phyloP scores from a whole-genome alignment of 2,329 filamentous ascomycete species.

The Fusarium sterilihyphosum region DNA sequence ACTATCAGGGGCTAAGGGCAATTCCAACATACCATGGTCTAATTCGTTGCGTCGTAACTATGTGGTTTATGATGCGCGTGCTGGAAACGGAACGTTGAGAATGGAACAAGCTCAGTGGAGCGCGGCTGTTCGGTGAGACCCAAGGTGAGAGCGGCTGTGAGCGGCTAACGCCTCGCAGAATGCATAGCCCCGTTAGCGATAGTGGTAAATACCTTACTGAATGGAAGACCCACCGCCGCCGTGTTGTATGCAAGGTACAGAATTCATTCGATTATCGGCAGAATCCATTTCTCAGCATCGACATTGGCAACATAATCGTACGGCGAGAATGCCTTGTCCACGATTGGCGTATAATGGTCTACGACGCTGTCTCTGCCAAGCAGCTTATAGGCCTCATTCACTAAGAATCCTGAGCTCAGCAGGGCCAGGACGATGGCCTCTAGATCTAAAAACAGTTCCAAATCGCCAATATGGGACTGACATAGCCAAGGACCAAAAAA shows the following conservation, averaged over 20 bases:
- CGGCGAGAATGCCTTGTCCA: constrained; percentile 43
- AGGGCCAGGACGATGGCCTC: constrained; percentile 8
- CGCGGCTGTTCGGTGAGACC: constrained; percentile 39
- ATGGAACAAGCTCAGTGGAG: constrained; percentile 41
- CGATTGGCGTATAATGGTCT: constrained; percentile 64
- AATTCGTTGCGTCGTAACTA: constrained; percentile 28
- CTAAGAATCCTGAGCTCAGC: constrained; percentile 45
- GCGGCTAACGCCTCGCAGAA: constrained; percentile 27
- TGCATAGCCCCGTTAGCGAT: constrained; percentile 41
- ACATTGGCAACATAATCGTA: not conserved
- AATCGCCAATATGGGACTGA: constrained; percentile 32
- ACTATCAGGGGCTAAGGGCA: not conserved
- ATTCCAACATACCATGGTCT: constrained; percentile 40
- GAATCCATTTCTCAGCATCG: not conserved
- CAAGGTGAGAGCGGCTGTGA: constrained; percentile 29
- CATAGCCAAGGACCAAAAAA: not conserved
- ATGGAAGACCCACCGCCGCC: constrained; percentile 6
- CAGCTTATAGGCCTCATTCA: constrained; percentile 55
- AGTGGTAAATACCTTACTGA: constrained; percentile 6
- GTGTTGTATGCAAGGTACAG: not conserved
- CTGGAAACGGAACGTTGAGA: constrained; percentile 39
- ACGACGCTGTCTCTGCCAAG: constrained; percentile 72
- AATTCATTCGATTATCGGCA: constrained; percentile 1
- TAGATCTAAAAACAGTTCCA: constrained; percentile 9
- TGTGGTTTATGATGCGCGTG: constrained; percentile 38